Evolutionary conservation across 805 yeast genomes (phyloP).

Genomic region (Metahyphopichia silvanorum): DNA sequence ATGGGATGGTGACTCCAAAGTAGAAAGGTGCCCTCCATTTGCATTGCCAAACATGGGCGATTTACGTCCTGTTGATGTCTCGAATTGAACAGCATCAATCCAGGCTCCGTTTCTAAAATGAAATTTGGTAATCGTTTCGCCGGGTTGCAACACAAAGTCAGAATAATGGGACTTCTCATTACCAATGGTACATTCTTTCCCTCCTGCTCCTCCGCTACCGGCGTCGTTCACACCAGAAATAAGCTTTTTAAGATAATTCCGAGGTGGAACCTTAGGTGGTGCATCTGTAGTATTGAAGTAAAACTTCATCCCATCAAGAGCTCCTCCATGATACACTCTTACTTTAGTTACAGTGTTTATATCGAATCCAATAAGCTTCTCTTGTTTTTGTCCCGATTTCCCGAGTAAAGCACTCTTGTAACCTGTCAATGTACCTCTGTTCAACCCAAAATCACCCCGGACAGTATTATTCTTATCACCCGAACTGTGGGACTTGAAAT

Average conservation of each 20-base stretch:
- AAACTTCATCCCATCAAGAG: conserved; percentile 79
- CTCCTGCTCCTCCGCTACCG: background rate
- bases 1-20: conserved; percentile 56
- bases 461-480: conserved; percentile 15
- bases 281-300: conserved; percentile 14
- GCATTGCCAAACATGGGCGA: conserved; percentile 64
- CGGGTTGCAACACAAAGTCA: conserved; percentile 53
- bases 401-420: conserved; percentile 37
- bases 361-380: conserved; percentile 28
- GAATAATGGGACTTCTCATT: conserved; percentile 49
- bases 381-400: conserved; percentile 17
- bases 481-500: conserved; percentile 37
- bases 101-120: conserved; percentile 75
- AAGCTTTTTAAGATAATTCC: conserved; percentile 38
- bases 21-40: conserved; percentile 57
- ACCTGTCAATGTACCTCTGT: conserved; percentile 36
- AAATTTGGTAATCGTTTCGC: conserved; percentile 60
- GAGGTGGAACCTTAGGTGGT: conserved; percentile 44
- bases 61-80: conserved; percentile 53
- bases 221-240: conserved; percentile 6
- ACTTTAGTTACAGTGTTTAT: conserved; percentile 44
- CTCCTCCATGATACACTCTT: conserved; percentile 69
- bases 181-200: conserved; percentile 41
- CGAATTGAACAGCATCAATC: conserved; percentile 83
- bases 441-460: conserved; percentile 39